Conservation (phyloP, 129 eudicot species). For the Pseudognaphalium luteoalbum region DNA sequence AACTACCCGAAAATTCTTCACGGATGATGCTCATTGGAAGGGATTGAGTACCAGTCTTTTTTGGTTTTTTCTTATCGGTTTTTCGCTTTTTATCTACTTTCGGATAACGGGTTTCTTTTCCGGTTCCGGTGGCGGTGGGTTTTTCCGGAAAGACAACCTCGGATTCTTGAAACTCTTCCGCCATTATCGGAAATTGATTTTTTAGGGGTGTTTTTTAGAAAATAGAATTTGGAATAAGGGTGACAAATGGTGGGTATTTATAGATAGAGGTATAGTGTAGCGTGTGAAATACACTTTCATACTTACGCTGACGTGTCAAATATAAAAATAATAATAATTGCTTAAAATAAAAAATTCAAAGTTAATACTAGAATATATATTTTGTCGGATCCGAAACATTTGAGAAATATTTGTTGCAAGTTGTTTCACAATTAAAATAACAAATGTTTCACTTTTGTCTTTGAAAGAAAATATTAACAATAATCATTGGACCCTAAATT, state of each 20-base stretch:
- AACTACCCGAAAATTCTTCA: conserved; percentile 31
- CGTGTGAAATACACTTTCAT: conserved; percentile 1
- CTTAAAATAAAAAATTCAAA: too few relatives aligned
- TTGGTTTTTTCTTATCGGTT: conserved; percentile 32
- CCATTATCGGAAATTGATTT: conserved; percentile 15
- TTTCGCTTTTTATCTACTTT: conserved; percentile 13
- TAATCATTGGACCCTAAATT: too few relatives aligned
- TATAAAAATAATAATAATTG: too few relatives aligned
- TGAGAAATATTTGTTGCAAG: too few relatives aligned
- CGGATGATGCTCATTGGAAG: conserved; percentile 40
- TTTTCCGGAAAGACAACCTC: conserved; percentile 35
- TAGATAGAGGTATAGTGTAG: not conserved
- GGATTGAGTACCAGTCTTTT: not conserved
- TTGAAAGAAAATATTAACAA: too few relatives aligned
- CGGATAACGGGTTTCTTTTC: conserved; percentile 17
- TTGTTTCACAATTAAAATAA: too few relatives aligned
- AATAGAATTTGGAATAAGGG: conserved; percentile 27
- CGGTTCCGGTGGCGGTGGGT: conserved; percentile 5
- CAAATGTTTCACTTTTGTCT: too few relatives aligned
- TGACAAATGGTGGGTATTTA: conserved; percentile 24
- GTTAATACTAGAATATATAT: too few relatives aligned
- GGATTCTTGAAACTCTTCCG: conserved; percentile 41
- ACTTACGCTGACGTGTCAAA: not conserved
- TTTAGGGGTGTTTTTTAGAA: not conserved
- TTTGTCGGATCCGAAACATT: too few relatives aligned